phyloP scores from a whole-genome alignment of 2,329 filamentous ascomycete species.

The Hypoxylon sp. region DNA sequence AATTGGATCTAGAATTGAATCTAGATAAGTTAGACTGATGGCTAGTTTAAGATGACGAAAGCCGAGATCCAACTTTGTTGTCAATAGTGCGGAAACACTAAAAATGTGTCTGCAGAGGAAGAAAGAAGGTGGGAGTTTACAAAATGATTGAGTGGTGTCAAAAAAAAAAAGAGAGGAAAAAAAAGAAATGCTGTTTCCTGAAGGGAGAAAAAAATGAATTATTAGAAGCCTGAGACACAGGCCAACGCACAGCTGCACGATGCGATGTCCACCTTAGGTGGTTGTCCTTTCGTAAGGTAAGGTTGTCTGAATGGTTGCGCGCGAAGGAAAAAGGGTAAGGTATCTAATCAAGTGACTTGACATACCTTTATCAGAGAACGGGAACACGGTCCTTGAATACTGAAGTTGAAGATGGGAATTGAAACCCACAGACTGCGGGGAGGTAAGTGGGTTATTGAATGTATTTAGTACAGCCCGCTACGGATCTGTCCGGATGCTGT shows the following conservation, averaged over 20 bases:
- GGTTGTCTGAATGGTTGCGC: no score
- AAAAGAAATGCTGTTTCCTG: not conserved
- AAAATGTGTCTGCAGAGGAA: conserved; percentile 15
- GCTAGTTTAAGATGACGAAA: conserved; percentile 27
- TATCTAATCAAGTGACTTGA: not conserved
- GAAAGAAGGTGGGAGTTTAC: conserved; percentile 2
- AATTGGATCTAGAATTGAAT: conserved; percentile 15
- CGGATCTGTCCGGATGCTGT: no score
- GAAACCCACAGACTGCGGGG: no score
- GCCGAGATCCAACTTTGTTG: conserved; percentile 24
- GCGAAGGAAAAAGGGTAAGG: no score
- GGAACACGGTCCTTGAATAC: not conserved
- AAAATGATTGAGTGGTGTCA: conserved; percentile 6
- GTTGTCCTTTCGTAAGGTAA: no score
- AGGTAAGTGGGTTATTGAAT: no score
- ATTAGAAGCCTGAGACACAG: not conserved
- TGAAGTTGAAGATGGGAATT: conserved; percentile 23
- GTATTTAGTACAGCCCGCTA: no score
- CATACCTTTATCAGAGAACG: not conserved
- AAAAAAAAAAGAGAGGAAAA: conserved; percentile 3
- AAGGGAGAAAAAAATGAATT: not conserved
- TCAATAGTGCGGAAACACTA: not conserved
- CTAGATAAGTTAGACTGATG: not conserved
- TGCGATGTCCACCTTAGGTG: no score
- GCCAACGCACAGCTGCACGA: conserved; percentile 6